Conservation (phyloP, 1,284 basidiomycete genomes). For the Cryptococcus sp. region DNA sequence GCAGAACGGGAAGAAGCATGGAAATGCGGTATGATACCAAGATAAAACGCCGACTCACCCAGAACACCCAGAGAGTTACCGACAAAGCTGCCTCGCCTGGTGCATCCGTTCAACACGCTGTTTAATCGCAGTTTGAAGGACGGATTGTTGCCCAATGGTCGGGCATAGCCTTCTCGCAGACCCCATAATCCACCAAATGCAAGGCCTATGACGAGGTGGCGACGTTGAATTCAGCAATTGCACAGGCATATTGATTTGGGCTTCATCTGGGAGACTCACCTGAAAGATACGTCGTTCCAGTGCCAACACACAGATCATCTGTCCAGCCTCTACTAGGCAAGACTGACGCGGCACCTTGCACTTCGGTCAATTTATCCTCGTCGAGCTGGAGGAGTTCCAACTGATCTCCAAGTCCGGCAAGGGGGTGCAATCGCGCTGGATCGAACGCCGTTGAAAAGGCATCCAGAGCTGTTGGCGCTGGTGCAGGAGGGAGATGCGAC, state of each 20-base stretch:
- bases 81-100: slow-evolving; percentile 93
- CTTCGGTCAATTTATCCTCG: slow-evolving; percentile 84
- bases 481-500: slow-evolving; percentile 22
- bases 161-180: slow-evolving; percentile 85
- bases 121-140: slow-evolving; percentile 89
- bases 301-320: slow-evolving; percentile 99
- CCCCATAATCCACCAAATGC: slow-evolving; percentile 93
- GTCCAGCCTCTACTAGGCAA: slow-evolving; percentile 95
- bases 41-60: slow-evolving; percentile 59
- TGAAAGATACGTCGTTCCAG: slow-evolving; percentile 96
- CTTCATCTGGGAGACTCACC: slow-evolving; percentile 64
- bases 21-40: too few relatives aligned
- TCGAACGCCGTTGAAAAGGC: slow-evolving; percentile 82
- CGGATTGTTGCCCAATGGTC: slow-evolving; percentile 68
- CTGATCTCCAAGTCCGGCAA: slow-evolving; percentile 78
- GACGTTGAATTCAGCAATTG: neutral
- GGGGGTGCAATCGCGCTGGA: slow-evolving; percentile 83
- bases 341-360: slow-evolving; percentile 81
- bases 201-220: slow-evolving; percentile 67
- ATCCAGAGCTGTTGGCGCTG: slow-evolving; percentile 68
- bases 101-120: slow-evolving; percentile 93
- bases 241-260: neutral
- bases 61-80: slow-evolving; percentile 98
- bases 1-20: too few relatives aligned
- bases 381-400: slow-evolving; percentile 90